Conservation (phyloP, 768 basidiomycete species). For the Psilocybe cyanescens region DNA sequence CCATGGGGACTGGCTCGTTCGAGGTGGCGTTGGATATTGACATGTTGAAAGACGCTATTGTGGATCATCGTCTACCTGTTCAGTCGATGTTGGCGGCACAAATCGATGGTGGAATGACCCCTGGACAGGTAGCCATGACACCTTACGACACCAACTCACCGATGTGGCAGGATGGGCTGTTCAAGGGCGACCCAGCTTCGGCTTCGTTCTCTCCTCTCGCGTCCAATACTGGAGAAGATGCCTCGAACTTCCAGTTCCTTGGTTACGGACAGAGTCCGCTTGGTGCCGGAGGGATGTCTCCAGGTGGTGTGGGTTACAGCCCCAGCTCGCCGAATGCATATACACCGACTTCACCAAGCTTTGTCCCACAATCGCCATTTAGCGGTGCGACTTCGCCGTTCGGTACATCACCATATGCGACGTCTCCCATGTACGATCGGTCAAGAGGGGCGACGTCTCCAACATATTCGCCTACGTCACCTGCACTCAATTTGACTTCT, state of each 20-base stretch:
- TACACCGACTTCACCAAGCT: conserved; percentile 85
- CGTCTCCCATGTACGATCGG: conserved; percentile 83
- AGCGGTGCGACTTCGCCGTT: conserved; percentile 84
- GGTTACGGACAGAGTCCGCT: conserved; percentile 87
- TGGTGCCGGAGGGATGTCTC: conserved; percentile 87
- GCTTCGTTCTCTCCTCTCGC: conserved; percentile 97
- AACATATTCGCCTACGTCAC: conserved; percentile 88
- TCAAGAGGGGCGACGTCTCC: conserved; percentile 70
- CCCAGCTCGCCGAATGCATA: conserved; percentile 91
- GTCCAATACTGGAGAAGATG: conserved; percentile 83
- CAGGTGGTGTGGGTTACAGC: conserved; percentile 85
- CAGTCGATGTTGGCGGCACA: conserved; percentile 80
- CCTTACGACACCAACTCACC: conserved; percentile 95
- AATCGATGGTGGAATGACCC: conserved; percentile 88
- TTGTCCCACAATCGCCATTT: conserved; percentile 85
- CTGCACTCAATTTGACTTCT: conserved; percentile 79
- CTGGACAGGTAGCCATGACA: conserved; percentile 92
- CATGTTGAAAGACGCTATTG: conserved; percentile 98
- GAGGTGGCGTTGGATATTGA: conserved; percentile 96
- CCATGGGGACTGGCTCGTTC: conserved; percentile 98
- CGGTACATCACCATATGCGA: conserved; percentile 78
- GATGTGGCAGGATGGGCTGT: conserved; percentile 74
- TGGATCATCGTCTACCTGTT: conserved; percentile 91
- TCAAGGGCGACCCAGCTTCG: conserved; percentile 82
- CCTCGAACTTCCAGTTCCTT: conserved; percentile 71